Evolutionary conservation across 108 stramenopile species (phyloP), one percentile per base, ranked within the genome.

Genomic region (Nitzschia sp.): DNA sequence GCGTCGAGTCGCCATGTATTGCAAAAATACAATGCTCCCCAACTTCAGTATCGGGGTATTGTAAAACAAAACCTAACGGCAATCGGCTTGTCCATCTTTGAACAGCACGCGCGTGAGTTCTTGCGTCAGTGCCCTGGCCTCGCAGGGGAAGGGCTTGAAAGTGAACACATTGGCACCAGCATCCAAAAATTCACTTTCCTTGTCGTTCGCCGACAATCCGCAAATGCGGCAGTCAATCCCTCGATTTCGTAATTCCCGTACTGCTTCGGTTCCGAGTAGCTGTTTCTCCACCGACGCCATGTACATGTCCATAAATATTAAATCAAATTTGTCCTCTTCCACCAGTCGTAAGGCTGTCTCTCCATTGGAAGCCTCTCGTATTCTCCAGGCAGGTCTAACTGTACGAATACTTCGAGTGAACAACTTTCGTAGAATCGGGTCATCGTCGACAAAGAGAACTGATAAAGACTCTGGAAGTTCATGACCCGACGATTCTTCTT

Each of bases 231-330:
- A 69, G 0, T 48, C 52, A 25, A 80, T 56, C 3, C 85, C 85
- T 28, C 72, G 72, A 15, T 54, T 54, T 19, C 85, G 71, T 44
- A 85, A 23, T 31, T 64, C 75, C 22, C 30, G 27, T 11, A 72
- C 79, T 13, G 85, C 77, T 58, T 85, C 85, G 2, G 85, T 85
- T 53, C 85, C 85, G 28, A 82, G 48, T 15, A 85, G 66, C 54
- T 82, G 81, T 31, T 85, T 82, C 33, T 85, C 79, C 1, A 82
- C 72, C 35, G 79, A 80, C 2, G 85, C 76, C 82, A 83, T 83
- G 67, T 83, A 83, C 67, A 73, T 72, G 60, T 83, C 81, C 21
- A 70, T 41, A 36, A 83, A 75, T 3, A 83, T 79, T 19, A 83
- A 36, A 59, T 79, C 81, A 56, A 79, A 83, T 1, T 60, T 34